Base-by-base conservation (phyloP, 2,329 filamentous ascomycete species). In the Monosporascus sp. region DNA sequence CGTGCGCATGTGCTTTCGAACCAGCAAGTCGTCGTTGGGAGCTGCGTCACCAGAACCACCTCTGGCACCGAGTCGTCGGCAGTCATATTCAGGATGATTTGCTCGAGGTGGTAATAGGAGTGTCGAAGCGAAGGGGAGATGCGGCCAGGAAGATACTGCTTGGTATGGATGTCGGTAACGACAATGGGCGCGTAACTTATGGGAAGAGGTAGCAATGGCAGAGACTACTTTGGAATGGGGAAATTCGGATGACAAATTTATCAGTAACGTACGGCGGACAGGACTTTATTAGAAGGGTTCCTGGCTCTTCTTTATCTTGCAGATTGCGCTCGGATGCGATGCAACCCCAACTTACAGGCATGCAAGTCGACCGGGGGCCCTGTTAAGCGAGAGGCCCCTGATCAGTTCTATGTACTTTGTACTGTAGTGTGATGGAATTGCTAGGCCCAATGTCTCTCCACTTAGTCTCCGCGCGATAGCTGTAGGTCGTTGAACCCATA, bases 1-100 rank as follows among this genome's bases (percentile, higher is more conserved):
- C 66, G 65, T 20, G 63, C 35, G 22, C 59, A 58, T 51, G 67
- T 60, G 7, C 64, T 62, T 48, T 68, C 65, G 50, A 67, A 66
- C 65, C 65, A 67, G 11, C 62, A 62, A 41, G 67, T 62, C 2
- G 27, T 15, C 25, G 65, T 66, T 15, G 66, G 65, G 20, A 64
- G 50, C 50, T 68, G 65, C 3, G 65, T 67, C 48, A 68, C 58
- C 48, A 67, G 59, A 35, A 65, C 59, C 20, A 66, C 59, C 27
- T 67, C 64, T 50, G 56, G 35, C 39, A 56, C 47, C 18, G 59
- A 57, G 22, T 52, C 51, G 57, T 66, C 63, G 31, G 62, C 60
- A 27, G 59, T 41, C 63, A 66, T 66, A 11, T 22, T 6, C 27
- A 5, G 27, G 9, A 31, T 11, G 39, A 39, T 20, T 20, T 43